Conservation (phyloP, 2,329 filamentous ascomycete genomes). For the Mollisia scopiformis region DNA sequence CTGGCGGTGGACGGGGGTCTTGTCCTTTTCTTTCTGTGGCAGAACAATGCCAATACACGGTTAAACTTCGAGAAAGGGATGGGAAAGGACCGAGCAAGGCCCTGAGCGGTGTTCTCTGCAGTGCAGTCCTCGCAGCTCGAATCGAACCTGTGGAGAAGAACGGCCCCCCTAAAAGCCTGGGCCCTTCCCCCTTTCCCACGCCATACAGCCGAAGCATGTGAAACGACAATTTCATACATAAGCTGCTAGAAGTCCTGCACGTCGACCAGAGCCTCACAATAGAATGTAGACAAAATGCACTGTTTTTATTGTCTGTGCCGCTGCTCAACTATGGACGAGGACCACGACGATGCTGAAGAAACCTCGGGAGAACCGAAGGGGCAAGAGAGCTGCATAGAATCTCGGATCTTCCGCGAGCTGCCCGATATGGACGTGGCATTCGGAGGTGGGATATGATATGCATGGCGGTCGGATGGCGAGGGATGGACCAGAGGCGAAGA, state of each 20-base stretch:
- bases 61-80: conserved; percentile 19
- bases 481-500: not conserved
- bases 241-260: conserved; percentile 22
- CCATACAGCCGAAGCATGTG: conserved; percentile 17
- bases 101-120: not conserved
- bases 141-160: conserved; percentile 6
- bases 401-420: not conserved
- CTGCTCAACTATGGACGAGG: not conserved
- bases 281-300: conserved; percentile 2
- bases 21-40: not conserved
- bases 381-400: not conserved
- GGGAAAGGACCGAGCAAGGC: conserved; percentile 18
- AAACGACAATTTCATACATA: conserved; percentile 22
- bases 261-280: conserved; percentile 22
- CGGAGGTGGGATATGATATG: not conserved
- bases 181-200: not conserved
- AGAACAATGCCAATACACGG: conserved; percentile 3
- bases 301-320: not conserved
- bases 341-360: not conserved
- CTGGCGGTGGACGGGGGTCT: not conserved
- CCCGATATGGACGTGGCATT: not conserved
- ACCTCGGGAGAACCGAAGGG: too few relatives aligned
- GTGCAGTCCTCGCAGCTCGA: not conserved
- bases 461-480: not conserved
- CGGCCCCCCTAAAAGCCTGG: not conserved